Conservation (phyloP, 345 rosid species). For the Limnanthes douglasii region DNA sequence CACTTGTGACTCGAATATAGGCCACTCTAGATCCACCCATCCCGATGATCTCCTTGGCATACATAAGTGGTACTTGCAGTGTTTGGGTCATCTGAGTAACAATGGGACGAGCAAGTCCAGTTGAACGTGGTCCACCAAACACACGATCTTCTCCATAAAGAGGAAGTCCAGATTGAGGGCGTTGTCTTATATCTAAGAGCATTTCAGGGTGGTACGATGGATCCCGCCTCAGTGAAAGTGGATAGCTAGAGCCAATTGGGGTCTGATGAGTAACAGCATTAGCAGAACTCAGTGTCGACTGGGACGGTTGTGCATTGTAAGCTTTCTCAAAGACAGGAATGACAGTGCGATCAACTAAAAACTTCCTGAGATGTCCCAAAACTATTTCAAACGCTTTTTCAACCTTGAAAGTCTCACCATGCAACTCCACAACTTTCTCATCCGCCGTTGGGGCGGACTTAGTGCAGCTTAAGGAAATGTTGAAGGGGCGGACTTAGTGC, state of each 20-base stretch:
- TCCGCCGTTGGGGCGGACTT: too few species aligned
- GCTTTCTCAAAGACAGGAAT: conserved; percentile 75
- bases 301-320: too few species aligned
- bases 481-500: too few species aligned
- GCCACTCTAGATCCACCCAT: conserved; percentile 64
- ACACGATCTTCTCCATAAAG: conserved; percentile 45
- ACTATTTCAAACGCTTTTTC: conserved; percentile 53
- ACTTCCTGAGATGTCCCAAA: conserved; percentile 63
- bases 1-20: conserved; percentile 56
- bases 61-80: conserved; percentile 69
- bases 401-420: conserved; percentile 58
- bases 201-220: too few species aligned
- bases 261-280: too few species aligned
- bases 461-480: too few species aligned
- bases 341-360: conserved; percentile 64
- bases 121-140: conserved; percentile 27
- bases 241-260: too few species aligned
- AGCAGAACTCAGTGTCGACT: too few species aligned
- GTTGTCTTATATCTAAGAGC: too few species aligned
- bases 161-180: conserved; percentile 38
- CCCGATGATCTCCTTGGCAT: conserved; percentile 79
- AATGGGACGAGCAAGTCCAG: conserved; percentile 28
- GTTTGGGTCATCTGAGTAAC: conserved; percentile 72
- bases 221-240: too few species aligned
- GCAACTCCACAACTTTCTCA: conserved; percentile 61